Conservation (phyloP, 2,329 filamentous ascomycete species). For the Aureobasidium lini region DNA sequence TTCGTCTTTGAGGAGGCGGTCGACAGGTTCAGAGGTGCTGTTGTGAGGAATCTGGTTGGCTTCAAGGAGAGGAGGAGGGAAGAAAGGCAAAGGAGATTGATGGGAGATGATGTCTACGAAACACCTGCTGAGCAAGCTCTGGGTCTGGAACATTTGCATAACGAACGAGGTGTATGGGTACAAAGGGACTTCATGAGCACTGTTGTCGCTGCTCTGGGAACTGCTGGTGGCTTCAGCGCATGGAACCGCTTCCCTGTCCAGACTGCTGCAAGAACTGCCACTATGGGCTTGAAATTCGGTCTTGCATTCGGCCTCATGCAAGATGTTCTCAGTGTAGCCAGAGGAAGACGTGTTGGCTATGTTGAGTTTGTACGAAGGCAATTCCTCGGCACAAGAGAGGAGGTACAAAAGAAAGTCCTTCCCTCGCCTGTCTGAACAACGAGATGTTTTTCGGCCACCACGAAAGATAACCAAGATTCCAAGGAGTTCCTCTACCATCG, state of each 20-base stretch:
- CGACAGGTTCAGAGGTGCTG: constrained; percentile 64
- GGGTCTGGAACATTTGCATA: constrained; percentile 18
- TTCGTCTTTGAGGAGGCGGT: constrained; percentile 79
- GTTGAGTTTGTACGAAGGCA: constrained; percentile 50
- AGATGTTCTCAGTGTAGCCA: constrained; percentile 61
- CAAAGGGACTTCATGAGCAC: constrained; percentile 71
- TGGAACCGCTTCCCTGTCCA: constrained; percentile 76
- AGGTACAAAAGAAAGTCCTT: not conserved
- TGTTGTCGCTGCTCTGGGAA: constrained; percentile 71
- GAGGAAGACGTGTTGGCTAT: constrained; percentile 67
- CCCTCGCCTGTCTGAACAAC: not conserved
- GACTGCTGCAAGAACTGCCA: constrained; percentile 55
- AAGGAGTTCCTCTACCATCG: too few relatives aligned
- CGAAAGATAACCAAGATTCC: too few relatives aligned
- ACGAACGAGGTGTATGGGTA: constrained; percentile 23
- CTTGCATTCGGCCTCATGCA: constrained; percentile 74
- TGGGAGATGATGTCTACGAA: constrained; percentile 25
- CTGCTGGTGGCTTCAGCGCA: constrained; percentile 79
- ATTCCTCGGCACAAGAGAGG: constrained; percentile 17
- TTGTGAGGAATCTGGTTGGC: constrained; percentile 37
- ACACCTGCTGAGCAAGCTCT: constrained; percentile 19
- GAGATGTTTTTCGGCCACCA: too few relatives aligned
- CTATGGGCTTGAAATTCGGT: constrained; percentile 70
- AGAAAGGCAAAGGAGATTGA: constrained; percentile 25
- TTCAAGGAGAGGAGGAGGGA: constrained; percentile 30